Percentiles rank a stretch among this genome's conserved stretches.
Conservation (phyloP, 1,284 basidiomycete genomes). For the Hemileia vastatrix region DNA sequence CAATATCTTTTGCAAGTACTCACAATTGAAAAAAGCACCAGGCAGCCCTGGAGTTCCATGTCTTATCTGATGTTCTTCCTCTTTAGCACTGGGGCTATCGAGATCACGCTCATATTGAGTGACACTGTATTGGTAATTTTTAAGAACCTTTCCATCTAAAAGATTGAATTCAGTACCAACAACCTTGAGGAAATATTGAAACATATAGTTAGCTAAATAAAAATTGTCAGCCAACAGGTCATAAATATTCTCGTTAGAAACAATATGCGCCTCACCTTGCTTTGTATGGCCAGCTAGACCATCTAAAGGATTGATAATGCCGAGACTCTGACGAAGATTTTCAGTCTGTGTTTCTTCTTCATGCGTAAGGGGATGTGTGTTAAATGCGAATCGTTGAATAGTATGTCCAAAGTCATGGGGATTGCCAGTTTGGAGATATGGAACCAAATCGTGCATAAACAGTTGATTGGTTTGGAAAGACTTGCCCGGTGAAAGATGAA, state of each 20-base stretch:
- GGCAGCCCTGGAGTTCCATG: constrained; percentile 64
- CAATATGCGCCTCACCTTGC: constrained; percentile 44
- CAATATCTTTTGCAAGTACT: background rate
- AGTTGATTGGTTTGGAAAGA: constrained; percentile 81
- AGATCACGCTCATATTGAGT: constrained; percentile 94
- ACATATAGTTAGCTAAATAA: constrained; percentile 41
- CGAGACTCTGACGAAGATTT: constrained; percentile 65
- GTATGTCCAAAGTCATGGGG: constrained; percentile 89
- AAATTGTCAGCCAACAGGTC: background rate
- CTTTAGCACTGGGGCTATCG: constrained; percentile 47
- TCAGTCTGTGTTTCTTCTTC: constrained; percentile 47
- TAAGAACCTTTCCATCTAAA: constrained; percentile 57
- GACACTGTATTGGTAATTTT: constrained; percentile 83
- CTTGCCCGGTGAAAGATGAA: constrained; percentile 58
- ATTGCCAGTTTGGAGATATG: constrained; percentile 77
- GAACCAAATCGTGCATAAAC: constrained; percentile 85
- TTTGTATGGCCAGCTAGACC: constrained; percentile 55
- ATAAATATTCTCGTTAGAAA: background rate
- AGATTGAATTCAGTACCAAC: constrained; percentile 58
- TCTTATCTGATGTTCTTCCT: constrained; percentile 51
- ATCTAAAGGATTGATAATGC: constrained; percentile 73
- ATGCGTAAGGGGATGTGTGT: constrained; percentile 64
- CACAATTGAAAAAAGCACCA: constrained; percentile 33
- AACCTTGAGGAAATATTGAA: constrained; percentile 54
- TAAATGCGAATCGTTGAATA: constrained; percentile 72